Conservation (phyloP, 2,329 filamentous ascomycete species). For the Coniochaeta sp. region DNA sequence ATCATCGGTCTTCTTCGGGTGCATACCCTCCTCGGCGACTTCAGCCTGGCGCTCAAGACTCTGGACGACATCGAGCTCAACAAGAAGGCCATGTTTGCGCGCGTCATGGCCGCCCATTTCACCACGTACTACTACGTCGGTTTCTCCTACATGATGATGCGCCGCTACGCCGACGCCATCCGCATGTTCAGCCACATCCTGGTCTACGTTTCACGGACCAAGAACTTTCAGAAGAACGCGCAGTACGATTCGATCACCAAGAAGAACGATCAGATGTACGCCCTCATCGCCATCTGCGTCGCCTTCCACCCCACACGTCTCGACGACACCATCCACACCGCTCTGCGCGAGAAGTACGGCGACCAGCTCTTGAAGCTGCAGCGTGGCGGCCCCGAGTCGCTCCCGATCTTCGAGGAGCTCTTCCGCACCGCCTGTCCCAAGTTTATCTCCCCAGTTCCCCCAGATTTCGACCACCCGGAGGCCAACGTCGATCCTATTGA, state of each 20-base stretch:
- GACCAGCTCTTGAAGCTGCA: constrained; percentile 97
- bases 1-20: constrained; percentile 96
- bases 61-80: constrained; percentile 99
- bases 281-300: constrained; percentile 96
- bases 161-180: constrained; percentile 97
- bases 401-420: constrained; percentile 96
- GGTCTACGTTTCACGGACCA: constrained; percentile 95
- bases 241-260: constrained; percentile 98
- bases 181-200: constrained; percentile 99
- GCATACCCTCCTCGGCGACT: constrained; percentile 94
- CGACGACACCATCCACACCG: constrained; percentile 98
- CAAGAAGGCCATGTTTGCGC: constrained; percentile 99
- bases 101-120: constrained; percentile 99
- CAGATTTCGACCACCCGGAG: constrained; percentile 95
- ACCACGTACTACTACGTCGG: constrained; percentile 99
- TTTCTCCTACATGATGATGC: constrained; percentile 99
- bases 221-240: constrained; percentile 99
- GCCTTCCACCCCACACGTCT: constrained; percentile 95
- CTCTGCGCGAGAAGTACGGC: constrained; percentile 96
- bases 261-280: constrained; percentile 99
- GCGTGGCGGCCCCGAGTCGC: constrained; percentile 87
- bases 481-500: constrained; percentile 95
- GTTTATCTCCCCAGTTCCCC: constrained; percentile 96
- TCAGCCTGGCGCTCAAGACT: constrained; percentile 96
- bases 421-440: constrained; percentile 98